A percentile compares a stretch with the other conserved stretches of the same genome.
Evolutionary conservation across 805 yeast genomes (phyloP).

Genomic region (Lipomyces spencermartinsiae): DNA sequence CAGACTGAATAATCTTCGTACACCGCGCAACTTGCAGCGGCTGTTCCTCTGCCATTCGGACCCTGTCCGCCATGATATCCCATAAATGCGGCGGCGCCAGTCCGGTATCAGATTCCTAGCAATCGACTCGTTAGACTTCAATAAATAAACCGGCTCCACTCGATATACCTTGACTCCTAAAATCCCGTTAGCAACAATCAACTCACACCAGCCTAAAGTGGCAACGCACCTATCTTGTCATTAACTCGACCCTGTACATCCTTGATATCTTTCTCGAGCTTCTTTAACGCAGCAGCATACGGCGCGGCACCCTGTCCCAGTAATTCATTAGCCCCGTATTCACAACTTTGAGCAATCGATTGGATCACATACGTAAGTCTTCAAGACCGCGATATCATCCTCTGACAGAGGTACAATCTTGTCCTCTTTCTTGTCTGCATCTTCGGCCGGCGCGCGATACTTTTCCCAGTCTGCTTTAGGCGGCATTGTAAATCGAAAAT

Average conservation of each 20-base stretch:
- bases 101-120: conserved; percentile 95
- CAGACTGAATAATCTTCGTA: conserved; percentile 80
- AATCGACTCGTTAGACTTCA: background rate
- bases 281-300: conserved; percentile 79
- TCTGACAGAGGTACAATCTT: conserved; percentile 87
- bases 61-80: conserved; percentile 97
- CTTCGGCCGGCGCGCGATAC: conserved; percentile 85
- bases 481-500: conserved; percentile 62
- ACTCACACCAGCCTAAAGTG: background rate
- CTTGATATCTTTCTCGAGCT: conserved; percentile 84
- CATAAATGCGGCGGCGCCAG: conserved; percentile 94
- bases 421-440: conserved; percentile 63
- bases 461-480: conserved; percentile 99
- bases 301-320: conserved; percentile 84
- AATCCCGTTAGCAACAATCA: background rate
- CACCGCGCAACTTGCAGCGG: conserved; percentile 98
- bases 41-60: conserved; percentile 89
- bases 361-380: conserved; percentile 67
- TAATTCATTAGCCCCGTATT: background rate
- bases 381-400: conserved; percentile 95
- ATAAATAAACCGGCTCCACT: background rate
- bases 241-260: conserved; percentile 85
- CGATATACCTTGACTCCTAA: conserved; percentile 36
- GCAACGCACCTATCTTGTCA: conserved; percentile 78
- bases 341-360: background rate